phyloP scores from a whole-genome alignment of 805 yeast genomes.

The Saccharomycopsis sp. region DNA sequence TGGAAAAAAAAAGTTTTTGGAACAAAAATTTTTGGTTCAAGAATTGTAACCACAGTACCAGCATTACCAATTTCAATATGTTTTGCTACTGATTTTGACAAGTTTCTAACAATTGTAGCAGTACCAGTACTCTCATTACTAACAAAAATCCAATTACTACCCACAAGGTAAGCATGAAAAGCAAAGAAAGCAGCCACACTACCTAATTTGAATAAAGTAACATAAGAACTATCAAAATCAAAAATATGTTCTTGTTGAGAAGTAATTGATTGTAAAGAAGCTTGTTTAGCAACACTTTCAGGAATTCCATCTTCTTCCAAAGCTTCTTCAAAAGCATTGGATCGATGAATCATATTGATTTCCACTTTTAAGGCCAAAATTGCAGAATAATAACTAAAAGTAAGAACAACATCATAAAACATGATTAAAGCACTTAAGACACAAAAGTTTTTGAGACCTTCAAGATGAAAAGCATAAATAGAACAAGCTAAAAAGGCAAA shows the following conservation, averaged over 20 bases:
- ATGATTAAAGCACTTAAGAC: conserved; percentile 61
- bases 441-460: conserved; percentile 74
- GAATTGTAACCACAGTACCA: conserved; percentile 47
- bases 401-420: conserved; percentile 57
- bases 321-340: conserved; percentile 64
- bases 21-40: conserved; percentile 46
- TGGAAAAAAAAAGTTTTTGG: conserved; percentile 47
- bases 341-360: conserved; percentile 74
- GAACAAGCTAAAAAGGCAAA: conserved; percentile 60
- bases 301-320: conserved; percentile 90
- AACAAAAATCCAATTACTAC: conserved; percentile 42
- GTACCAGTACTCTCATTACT: neutral
- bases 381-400: conserved; percentile 75
- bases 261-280: conserved; percentile 30
- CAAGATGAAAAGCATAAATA: conserved; percentile 51
- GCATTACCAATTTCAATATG: conserved; percentile 33
- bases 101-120: conserved; percentile 20
- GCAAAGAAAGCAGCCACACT: conserved; percentile 49
- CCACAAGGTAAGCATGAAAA: conserved; percentile 57
- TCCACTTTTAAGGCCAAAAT: conserved; percentile 81
- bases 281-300: conserved; percentile 61
- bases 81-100: conserved; percentile 33
- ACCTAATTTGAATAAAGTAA: conserved; percentile 49
- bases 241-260: conserved; percentile 21
- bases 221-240: conserved; percentile 20